Conservation (phyloP, 164 flowering plant genomes). For the Houttuynia cordata region DNA sequence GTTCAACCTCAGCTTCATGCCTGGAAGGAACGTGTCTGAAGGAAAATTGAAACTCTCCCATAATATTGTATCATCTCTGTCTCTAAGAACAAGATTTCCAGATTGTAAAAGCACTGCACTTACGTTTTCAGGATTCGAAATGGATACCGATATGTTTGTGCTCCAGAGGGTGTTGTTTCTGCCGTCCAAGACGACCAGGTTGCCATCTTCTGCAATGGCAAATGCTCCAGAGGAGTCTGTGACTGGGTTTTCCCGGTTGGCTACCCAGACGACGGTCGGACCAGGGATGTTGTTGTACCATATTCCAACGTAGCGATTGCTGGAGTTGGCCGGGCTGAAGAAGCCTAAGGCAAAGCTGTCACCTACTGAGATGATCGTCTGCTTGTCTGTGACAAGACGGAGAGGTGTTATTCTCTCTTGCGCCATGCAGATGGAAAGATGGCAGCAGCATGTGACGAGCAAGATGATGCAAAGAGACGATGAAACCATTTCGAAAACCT, state of each 20-base stretch:
- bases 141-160: not conserved
- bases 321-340: slow-evolving; percentile 4
- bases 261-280: slow-evolving; percentile 2
- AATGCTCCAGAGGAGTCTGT: slow-evolving; percentile 1
- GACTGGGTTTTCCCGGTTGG: slow-evolving; percentile 1
- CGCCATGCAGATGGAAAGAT: too few relatives aligned
- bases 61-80: not conserved
- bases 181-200: slow-evolving; percentile 4
- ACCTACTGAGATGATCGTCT: not conserved
- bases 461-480: too few relatives aligned
- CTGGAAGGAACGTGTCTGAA: not conserved
- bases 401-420: too few relatives aligned
- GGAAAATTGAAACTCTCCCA: slow-evolving; percentile 5
- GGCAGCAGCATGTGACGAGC: too few relatives aligned
- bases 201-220: not conserved
- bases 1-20: not conserved
- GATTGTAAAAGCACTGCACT: not conserved
- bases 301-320: not conserved
- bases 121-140: too few relatives aligned
- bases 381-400: too few relatives aligned
- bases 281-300: not conserved
- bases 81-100: not conserved
- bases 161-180: slow-evolving; percentile 1
- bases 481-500: too few relatives aligned
- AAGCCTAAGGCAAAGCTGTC: slow-evolving; percentile 2